Evolutionary conservation across 2,329 filamentous ascomycete species (phyloP).

Genomic region (Trichoderma koningii): DNA sequence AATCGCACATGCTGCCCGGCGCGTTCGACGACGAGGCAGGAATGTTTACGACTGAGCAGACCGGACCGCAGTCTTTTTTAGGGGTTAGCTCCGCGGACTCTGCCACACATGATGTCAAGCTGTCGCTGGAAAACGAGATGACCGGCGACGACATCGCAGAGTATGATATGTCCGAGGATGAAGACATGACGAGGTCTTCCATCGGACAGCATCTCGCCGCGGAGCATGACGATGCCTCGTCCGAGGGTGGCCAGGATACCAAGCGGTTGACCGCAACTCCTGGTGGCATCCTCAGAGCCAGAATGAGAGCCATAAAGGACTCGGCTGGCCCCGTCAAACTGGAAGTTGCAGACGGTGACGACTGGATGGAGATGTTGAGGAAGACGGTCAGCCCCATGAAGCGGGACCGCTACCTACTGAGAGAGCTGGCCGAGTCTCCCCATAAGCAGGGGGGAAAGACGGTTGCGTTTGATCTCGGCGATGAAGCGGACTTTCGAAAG

Average conservation of each 20-base stretch:
- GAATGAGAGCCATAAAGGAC: conserved; percentile 64
- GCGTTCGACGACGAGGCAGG: conserved; percentile 70
- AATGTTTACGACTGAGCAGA: conserved; percentile 58
- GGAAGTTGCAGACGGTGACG: conserved; percentile 69
- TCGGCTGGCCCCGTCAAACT: conserved; percentile 60
- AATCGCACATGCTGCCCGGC: conserved; percentile 65
- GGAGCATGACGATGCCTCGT: conserved; percentile 67
- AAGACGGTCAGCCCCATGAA: conserved; percentile 94
- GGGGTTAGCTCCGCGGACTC: conserved; percentile 86
- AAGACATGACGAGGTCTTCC: conserved; percentile 78
- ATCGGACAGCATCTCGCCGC: conserved; percentile 71
- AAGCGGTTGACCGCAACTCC: conserved; percentile 53
- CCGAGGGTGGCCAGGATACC: conserved; percentile 52
- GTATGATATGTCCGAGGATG: conserved; percentile 72
- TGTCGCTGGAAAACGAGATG: conserved; percentile 57
- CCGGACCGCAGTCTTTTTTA: conserved; percentile 80
- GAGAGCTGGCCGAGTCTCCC: conserved; percentile 59
- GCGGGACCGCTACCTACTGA: conserved; percentile 76
- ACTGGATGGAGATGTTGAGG: conserved; percentile 92
- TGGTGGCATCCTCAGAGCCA: conserved; percentile 63
- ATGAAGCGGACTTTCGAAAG: conserved; percentile 55
- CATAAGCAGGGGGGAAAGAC: conserved; percentile 35
- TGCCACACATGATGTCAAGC: conserved; percentile 61
- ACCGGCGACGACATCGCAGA: conserved; percentile 65
- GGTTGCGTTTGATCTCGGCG: conserved; percentile 36